A percentile compares a stretch with the other conserved stretches of the same genome.
Evolutionary conservation across 2,329 filamentous ascomycete genomes (phyloP).

Genomic region (Verticillium isaacii): DNA sequence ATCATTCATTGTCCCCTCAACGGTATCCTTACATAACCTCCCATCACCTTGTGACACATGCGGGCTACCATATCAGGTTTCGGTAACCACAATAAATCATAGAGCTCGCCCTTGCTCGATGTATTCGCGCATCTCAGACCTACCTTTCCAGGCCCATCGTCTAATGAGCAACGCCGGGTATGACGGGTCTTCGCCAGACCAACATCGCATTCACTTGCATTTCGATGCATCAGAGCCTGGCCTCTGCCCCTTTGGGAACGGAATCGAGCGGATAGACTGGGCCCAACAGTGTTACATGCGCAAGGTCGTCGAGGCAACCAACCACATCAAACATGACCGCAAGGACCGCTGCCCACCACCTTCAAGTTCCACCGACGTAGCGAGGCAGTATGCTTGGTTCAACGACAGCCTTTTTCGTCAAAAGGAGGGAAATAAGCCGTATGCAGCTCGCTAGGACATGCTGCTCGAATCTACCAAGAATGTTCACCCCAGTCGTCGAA

Average conservation of each 20-base stretch:
- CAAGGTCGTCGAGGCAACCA: not conserved
- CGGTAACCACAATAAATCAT: no score
- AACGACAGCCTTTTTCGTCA: not conserved
- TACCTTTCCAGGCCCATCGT: not conserved
- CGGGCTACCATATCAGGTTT: no score
- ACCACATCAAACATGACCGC: not conserved
- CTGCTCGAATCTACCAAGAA: not conserved
- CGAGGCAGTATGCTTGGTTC: not conserved
- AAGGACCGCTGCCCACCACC: not conserved
- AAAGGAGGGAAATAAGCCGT: not conserved
- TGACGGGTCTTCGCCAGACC: not conserved
- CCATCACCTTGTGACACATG: no score
- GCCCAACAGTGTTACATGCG: not conserved
- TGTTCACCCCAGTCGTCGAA: not conserved
- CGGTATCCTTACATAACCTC: no score
- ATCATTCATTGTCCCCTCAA: no score
- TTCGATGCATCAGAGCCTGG: not conserved
- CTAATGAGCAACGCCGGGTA: not conserved
- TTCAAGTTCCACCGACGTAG: not conserved
- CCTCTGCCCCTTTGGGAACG: not conserved
- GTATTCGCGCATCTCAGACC: not conserved
- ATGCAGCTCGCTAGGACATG: not conserved
- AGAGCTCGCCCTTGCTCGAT: no score
- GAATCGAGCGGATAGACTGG: slow-evolving; percentile 1
- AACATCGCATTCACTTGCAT: not conserved